Evolutionary conservation across 306 rosid species (phyloP).

Genomic region (Trichosanthes cucumerina): DNA sequence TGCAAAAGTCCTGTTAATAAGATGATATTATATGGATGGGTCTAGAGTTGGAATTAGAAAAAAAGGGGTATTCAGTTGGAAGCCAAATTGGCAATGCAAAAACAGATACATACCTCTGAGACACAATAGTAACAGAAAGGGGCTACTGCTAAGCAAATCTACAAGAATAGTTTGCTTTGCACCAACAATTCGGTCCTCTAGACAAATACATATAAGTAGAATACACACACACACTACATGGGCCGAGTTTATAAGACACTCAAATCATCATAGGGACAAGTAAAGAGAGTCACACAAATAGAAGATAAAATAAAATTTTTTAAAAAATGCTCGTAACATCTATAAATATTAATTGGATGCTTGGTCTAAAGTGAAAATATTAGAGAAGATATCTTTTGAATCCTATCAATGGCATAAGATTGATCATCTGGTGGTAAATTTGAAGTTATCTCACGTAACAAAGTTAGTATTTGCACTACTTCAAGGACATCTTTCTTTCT

Average conservation of each 20-base stretch:
- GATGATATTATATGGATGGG: slow-evolving; percentile 5
- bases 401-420: neutral
- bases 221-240: neutral
- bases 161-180: neutral
- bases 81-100: slow-evolving; percentile 5
- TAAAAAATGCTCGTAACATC: neutral
- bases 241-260: neutral
- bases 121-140: neutral
- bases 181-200: neutral
- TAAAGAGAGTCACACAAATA: neutral
- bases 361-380: neutral
- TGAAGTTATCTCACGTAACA: neutral
- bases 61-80: neutral
- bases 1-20: slow-evolving; percentile 10
- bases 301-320: neutral
- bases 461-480: neutral
- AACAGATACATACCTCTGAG: slow-evolving; percentile 6
- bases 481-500: neutral
- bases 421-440: neutral
- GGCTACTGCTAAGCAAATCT: neutral
- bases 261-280: neutral
- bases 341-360: neutral
- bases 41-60: slow-evolving; percentile 8
- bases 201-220: neutral
- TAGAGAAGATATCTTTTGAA: neutral